Evolutionary conservation across 2,329 filamentous ascomycete species (phyloP), one percentile per base, ranked within the genome.

Genomic region (Sarocladium kiliense): DNA sequence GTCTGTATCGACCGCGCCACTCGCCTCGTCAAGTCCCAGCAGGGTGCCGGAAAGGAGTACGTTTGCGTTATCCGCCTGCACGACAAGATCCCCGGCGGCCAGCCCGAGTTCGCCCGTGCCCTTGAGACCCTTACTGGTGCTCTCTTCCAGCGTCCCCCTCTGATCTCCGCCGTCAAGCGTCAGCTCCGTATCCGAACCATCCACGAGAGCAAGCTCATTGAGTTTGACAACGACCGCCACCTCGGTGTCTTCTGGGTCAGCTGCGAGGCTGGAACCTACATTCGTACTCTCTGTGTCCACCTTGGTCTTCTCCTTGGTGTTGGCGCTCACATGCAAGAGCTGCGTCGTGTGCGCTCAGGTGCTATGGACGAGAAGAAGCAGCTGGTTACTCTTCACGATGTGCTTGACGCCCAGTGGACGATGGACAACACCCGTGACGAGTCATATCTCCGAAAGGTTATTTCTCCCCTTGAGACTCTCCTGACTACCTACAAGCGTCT

Each of bases 221-320:
- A 99, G 78, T 99, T 97, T 70, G 94, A 99, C 79, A 97, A 99
- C 70, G 93, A 97, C 68, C 87, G 94, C 66, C 92, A 97, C 73
- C 83, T 99, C 36, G 94, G 89, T 73, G 93, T 97, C 56, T 99
- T 99, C 83, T 97, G 94, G 93, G 94, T 97, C 65, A 96, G 91
- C 76, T 99, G 94, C 75, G 94, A 99, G 77, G 94, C 71, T 54
- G 94, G 94, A 71, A 99, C 94, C 61, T 99, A 99, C 74, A 97
- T 99, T 71, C 89, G 94, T 79, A 99, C 94, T 36, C 86, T 99
- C 49, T 97, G 94, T 75, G 93, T 97, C 42, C 94, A 97, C 76
- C 74, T 99, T 63, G 90, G 90, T 73, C 75, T 85, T 57, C 72
- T 85, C 42, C 75, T 85, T 47, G 82, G 93, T 70, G 91, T 96